Base-by-base conservation (phyloP, 768 basidiomycete genomes). In the Rhizopogon vulgaris region DNA sequence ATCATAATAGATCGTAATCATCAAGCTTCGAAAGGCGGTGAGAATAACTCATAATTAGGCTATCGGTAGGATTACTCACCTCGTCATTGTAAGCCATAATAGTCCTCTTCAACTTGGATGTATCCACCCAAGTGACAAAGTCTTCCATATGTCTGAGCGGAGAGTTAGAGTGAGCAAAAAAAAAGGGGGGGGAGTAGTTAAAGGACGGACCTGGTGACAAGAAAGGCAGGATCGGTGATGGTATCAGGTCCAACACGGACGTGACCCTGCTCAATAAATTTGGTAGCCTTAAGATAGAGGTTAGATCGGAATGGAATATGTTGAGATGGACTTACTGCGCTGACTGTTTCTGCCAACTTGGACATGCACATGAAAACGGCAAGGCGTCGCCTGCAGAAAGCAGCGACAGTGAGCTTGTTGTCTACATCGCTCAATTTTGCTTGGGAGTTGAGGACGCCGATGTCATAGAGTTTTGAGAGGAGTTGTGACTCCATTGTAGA, bases 41-140 rank as follows among this genome's bases (percentile, higher is more conserved):
- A 65, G 58, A 28, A 47, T 22, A 50, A 18, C 17, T 38, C 22
- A 24, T 43, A 18, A 38, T 49, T 17, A 3, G 1, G 10, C 18
- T 24, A 4, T 27, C 7, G 54, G 8, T 15, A 52, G n/a, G 52
- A 25, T 28, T 62, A 32, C 74, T 32, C 49, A 90, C 90, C 82
- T 96, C 87, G 72, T 96, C 94, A 66, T 99, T 99, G 78, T 99
- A 99, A 54, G 76, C 71, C 88, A 94, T 87, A 70, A 98, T 84
- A 0, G 91, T 94, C 50, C 95, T 79, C 82, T 95, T 97, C 65
- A 97, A 80, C 67, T 95, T 95, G 58, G 91, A 94, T 24, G 92
- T 92, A 65, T 97, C 94, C 18, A 98, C 94, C 96, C 96, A 99
- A 34, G 96, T 99, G 41, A 98, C 92, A 70, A 94, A 99, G 77